A percentile compares a stretch with the other conserved stretches of the same genome.
Evolutionary conservation across 148 eudicot genomes (phyloP).

Genomic region (Chenopodium suecicum): DNA sequence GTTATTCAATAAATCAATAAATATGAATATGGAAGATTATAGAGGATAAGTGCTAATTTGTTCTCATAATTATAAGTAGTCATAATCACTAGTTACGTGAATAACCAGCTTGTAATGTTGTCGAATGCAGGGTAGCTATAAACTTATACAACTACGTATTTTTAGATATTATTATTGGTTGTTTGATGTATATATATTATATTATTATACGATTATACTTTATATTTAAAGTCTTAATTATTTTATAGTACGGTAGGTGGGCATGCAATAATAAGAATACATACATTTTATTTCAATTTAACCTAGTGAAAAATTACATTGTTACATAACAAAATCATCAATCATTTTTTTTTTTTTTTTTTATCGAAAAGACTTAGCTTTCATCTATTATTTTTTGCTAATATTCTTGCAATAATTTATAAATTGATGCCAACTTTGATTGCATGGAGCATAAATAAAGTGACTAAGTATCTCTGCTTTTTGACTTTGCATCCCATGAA

Average conservation of each 20-base stretch:
- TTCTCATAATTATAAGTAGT: neutral
- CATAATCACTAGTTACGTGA: slow-evolving; percentile 7
- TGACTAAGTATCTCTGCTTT: neutral
- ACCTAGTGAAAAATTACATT: neutral
- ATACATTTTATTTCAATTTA: neutral
- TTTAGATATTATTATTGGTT: neutral
- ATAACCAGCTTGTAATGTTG: neutral
- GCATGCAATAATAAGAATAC: neutral
- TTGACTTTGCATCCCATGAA: slow-evolving; percentile 1
- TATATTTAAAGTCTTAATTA: neutral
- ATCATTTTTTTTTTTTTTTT: no score
- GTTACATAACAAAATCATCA: no score
- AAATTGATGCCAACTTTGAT: neutral
- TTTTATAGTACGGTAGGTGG: neutral
- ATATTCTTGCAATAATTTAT: no score
- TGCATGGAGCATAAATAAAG: no score
- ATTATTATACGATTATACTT: neutral
- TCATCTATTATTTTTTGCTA: no score
- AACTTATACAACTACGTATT: neutral
- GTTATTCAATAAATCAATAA: no score
- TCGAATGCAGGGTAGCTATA: neutral
- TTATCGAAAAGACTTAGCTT: no score
- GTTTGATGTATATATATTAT: neutral
- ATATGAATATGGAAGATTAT: neutral
- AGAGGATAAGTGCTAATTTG: neutral